A percentile compares a stretch with the other conserved stretches of the same genome.
phyloP scores from a whole-genome alignment of 2,329 filamentous ascomycete species.

The Botrytis squamosa region DNA sequence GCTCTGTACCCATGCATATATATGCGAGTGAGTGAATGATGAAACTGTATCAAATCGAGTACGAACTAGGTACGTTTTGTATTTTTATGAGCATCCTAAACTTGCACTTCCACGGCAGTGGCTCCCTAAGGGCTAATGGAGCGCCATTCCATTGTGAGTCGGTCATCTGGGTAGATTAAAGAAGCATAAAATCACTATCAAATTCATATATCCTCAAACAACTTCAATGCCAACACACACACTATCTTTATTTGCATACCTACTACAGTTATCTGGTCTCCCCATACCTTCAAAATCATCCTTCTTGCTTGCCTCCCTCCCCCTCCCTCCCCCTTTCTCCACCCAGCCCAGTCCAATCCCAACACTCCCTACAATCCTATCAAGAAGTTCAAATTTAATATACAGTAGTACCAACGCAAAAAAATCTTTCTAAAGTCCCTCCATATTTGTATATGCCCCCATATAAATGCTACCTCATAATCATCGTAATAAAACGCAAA shows the following conservation, averaged over 20 bases:
- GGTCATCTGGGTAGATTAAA: background rate
- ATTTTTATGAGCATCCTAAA: background rate
- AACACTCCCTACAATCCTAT: background rate
- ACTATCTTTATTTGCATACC: background rate
- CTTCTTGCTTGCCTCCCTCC: background rate
- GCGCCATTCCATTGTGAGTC: background rate
- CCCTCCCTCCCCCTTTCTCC: background rate
- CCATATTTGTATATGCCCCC: conserved; percentile 17
- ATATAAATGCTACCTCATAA: conserved; percentile 20
- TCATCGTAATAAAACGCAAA: conserved; percentile 21
- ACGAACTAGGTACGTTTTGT: background rate
- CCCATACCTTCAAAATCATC: background rate
- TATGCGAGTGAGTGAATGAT: background rate
- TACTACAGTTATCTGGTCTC: background rate
- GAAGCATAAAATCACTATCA: background rate
- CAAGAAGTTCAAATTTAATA: conserved; percentile 17
- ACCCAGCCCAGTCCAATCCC: background rate
- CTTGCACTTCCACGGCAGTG: background rate
- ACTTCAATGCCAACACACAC: background rate
- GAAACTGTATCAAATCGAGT: background rate
- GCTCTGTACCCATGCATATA: background rate
- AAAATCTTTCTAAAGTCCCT: conserved; percentile 19
- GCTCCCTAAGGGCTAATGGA: background rate
- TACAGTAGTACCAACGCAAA: conserved; percentile 16
- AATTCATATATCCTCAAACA: background rate